A percentile compares a stretch with the other conserved stretches of the same genome.
Conservation (phyloP, 2,329 filamentous ascomycete species). For the Myriangium duriaei region DNA sequence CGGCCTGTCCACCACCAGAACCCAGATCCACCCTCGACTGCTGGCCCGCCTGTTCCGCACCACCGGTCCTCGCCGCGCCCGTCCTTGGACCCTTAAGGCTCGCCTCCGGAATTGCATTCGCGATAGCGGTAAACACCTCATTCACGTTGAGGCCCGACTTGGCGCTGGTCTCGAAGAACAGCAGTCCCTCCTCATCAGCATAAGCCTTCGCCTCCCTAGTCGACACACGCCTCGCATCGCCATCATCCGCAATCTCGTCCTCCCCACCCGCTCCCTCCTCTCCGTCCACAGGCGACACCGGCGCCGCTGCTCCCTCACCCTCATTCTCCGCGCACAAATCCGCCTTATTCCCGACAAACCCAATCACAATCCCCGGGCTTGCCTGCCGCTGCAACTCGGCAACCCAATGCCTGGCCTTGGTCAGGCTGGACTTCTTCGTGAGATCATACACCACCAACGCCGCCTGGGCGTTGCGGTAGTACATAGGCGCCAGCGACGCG, state of each 20-base stretch:
- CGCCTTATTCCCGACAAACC: constrained; percentile 91
- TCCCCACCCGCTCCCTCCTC: constrained; percentile 33
- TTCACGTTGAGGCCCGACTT: constrained; percentile 92
- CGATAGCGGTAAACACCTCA: constrained; percentile 95
- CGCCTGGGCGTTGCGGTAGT: constrained; percentile 97
- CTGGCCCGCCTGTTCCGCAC: constrained; percentile 49
- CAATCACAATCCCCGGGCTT: constrained; percentile 90
- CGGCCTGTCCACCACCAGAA: constrained; percentile 52
- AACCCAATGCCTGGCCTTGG: constrained; percentile 98
- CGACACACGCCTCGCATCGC: constrained; percentile 74
- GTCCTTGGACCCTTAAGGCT: constrained; percentile 81
- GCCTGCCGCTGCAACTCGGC: constrained; percentile 94
- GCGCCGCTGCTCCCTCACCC: constrained; percentile 33
- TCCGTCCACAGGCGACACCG: constrained; percentile 35
- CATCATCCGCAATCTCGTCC: constrained; percentile 40
- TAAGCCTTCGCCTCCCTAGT: constrained; percentile 88
- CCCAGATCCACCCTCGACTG: constrained; percentile 69
- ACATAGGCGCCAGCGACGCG: constrained; percentile 93
- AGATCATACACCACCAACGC: constrained; percentile 98
- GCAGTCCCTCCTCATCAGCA: constrained; percentile 81
- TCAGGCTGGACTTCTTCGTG: constrained; percentile 86
- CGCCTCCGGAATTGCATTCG: constrained; percentile 94
- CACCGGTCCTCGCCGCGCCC: constrained; percentile 40
- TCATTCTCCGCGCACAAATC: constrained; percentile 55
- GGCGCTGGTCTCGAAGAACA: constrained; percentile 97